These are phyloP conservation scores for Aegilops umbellulata DNA, from an alignment of 176 grass and related monocot species.

Conservation along the genomic window DNA sequence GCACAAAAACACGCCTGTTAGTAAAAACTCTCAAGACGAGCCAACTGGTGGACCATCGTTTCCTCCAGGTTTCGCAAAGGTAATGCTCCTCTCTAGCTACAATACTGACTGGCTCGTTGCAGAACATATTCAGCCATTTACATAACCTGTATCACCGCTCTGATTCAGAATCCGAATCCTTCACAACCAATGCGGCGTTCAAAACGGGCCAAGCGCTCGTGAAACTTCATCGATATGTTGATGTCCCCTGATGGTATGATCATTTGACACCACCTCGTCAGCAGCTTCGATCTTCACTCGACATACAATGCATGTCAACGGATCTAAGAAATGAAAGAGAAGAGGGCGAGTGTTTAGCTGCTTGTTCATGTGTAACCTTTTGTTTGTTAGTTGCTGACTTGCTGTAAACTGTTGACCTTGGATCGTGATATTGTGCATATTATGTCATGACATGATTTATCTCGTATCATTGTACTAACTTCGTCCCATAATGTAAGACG, in stretches of 20 bases:
- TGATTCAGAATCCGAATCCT: not conserved
- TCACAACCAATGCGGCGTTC: not conserved
- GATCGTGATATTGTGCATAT: not conserved
- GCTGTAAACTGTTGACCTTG: not conserved
- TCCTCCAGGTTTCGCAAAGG: constrained; percentile 14
- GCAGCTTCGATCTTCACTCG: not conserved
- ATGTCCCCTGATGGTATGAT: not conserved
- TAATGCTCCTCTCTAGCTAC: not conserved
- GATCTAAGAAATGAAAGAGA: not conserved
- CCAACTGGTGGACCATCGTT: not conserved
- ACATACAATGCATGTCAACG: not conserved
- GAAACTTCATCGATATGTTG: not conserved
- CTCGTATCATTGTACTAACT: too few species aligned
- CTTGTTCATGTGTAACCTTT: not conserved
- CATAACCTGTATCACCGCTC: not conserved
- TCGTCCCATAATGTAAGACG: too few species aligned
- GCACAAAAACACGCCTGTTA: not conserved
- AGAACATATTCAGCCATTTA: not conserved
- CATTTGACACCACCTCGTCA: not conserved
- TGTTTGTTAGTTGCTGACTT: not conserved
- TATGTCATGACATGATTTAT: not conserved
- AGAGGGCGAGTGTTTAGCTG: not conserved
- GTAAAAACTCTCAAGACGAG: not conserved
- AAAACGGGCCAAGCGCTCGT: not conserved
- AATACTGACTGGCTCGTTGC: not conserved